Conservation (phyloP, 1,284 basidiomycete species). For the Pseudozyma thailandica region DNA sequence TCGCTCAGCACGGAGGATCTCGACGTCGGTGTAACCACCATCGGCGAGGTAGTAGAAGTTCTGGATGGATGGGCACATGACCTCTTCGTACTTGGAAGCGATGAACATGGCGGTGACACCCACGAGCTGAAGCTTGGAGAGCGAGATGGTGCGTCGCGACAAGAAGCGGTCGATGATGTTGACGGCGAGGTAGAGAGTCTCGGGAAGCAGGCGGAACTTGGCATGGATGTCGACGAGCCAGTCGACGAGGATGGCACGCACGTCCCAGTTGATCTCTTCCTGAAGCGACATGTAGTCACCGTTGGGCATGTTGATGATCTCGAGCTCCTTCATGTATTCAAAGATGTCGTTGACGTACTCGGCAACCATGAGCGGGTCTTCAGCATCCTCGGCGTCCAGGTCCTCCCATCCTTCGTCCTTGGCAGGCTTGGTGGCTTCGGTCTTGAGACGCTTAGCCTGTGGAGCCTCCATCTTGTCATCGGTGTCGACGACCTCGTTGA, state of each 20-base stretch:
- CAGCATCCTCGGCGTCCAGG: constrained; percentile 89
- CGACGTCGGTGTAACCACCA: constrained; percentile 64
- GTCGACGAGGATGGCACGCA: constrained; percentile 88
- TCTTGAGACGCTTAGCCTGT: constrained; percentile 52
- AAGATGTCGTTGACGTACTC: constrained; percentile 97
- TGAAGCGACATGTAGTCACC: constrained; percentile 64
- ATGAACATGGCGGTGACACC: constrained; percentile 94
- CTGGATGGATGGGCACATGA: constrained; percentile 85
- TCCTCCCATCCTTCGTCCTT: constrained; percentile 79
- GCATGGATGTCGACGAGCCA: constrained; percentile 97
- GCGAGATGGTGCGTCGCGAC: constrained; percentile 85
- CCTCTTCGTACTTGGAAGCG: constrained; percentile 94
- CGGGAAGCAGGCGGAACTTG: constrained; percentile 91
- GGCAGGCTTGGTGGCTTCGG: constrained; percentile 47
- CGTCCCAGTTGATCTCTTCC: constrained; percentile 64
- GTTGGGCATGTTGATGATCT: constrained; percentile 70
- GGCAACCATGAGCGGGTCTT: constrained; percentile 95
- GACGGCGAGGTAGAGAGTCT: constrained; percentile 92
- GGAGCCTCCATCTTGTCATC: constrained; percentile 50
- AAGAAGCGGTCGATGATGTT: constrained; percentile 98
- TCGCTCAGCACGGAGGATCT: constrained; percentile 76
- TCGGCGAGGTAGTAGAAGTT: constrained; percentile 77
- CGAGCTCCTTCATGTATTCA: constrained; percentile 82
- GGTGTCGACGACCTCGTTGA: constrained; percentile 38
- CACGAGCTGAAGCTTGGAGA: constrained; percentile 93